Evolutionary conservation across 805 yeast species (phyloP).

Genomic region (Starmerella roubikii): DNA sequence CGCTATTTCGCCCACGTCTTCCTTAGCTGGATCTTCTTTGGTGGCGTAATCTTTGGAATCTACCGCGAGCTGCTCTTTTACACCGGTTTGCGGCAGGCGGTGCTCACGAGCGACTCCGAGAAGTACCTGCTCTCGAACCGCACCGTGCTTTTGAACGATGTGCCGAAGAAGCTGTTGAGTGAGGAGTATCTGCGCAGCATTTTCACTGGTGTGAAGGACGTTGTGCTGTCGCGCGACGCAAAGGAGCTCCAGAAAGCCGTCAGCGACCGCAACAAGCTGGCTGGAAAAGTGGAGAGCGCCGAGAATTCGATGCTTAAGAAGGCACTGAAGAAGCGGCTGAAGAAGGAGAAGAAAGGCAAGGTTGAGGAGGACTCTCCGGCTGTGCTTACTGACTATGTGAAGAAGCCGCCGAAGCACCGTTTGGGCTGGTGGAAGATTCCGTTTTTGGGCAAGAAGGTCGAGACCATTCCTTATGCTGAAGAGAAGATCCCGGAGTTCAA

Average conservation of each 20-base stretch:
- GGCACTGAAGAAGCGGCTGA: constrained; percentile 50
- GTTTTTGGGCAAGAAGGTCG: constrained; percentile 69
- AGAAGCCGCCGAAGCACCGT: constrained; percentile 69
- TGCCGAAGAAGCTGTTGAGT: constrained; percentile 59
- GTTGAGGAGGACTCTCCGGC: constrained; percentile 16
- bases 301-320: constrained; percentile 41
- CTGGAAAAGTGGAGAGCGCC: constrained; percentile 51
- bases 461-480: constrained; percentile 61
- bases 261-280: constrained; percentile 44
- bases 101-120: constrained; percentile 66
- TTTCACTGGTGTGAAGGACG: constrained; percentile 68
- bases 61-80: constrained; percentile 75
- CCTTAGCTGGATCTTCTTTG: constrained; percentile 66
- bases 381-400: constrained; percentile 39
- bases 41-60: constrained; percentile 52
- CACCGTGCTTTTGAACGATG: constrained; percentile 71
- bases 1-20: constrained; percentile 82
- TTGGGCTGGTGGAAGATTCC: constrained; percentile 34
- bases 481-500: constrained; percentile 58
- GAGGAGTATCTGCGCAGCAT: constrained; percentile 60
- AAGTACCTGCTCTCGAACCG: constrained; percentile 62
- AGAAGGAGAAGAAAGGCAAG: constrained; percentile 54
- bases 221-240: constrained; percentile 64
- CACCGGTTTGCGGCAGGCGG: constrained; percentile 62
- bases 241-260: constrained; percentile 43